These are phyloP conservation scores for Podila epigama DNA, from an alignment of 192 early-diverging fungal genomes.

Conservation along the genomic window DNA sequence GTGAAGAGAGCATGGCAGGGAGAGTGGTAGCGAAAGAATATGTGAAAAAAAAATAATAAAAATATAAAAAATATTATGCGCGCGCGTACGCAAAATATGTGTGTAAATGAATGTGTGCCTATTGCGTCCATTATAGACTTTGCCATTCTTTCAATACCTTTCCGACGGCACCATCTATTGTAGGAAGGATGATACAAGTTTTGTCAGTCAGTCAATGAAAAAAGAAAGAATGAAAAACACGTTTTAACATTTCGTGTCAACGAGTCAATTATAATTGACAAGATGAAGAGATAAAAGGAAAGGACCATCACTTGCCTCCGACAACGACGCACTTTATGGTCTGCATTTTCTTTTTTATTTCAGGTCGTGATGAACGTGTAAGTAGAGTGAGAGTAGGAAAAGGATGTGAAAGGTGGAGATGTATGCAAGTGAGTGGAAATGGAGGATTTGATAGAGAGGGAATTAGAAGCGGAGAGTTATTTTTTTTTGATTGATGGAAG, in stretches of 20 bases:
- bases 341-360: too few species aligned
- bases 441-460: neutral
- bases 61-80: too few species aligned
- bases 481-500: neutral
- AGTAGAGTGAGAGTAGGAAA: neutral
- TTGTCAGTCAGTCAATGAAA: neutral
- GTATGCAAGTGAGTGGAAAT: neutral
- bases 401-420: neutral
- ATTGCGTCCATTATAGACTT: neutral
- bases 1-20: too few species aligned
- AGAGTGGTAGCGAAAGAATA: too few species aligned
- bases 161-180: conserved; percentile 2
- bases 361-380: neutral
- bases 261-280: too few species aligned
- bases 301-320: neutral
- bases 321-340: conserved; percentile 2
- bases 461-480: neutral
- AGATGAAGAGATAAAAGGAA: neutral
- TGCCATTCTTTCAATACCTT: too few species aligned
- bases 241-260: too few species aligned
- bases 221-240: neutral
- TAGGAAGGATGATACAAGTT: neutral
- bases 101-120: neutral
- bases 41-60: too few species aligned
- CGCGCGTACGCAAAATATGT: neutral